Conservation (phyloP, 1,284 basidiomycete genomes). For the Sporisorium reilianum region DNA sequence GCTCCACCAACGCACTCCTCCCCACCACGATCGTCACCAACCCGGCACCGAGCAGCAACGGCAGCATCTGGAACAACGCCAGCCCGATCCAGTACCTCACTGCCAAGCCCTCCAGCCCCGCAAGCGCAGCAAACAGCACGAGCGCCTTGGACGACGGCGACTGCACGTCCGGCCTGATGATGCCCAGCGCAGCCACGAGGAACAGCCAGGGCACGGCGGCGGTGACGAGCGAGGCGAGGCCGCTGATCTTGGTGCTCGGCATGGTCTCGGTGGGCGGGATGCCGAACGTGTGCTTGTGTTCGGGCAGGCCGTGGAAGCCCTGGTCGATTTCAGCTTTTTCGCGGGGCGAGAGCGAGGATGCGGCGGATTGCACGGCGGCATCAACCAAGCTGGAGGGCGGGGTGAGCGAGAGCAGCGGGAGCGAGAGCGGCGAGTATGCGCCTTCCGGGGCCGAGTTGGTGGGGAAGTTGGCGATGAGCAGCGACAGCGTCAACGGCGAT, state of each 20-base stretch:
- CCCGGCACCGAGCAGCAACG: constrained; percentile 45
- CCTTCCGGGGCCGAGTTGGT: constrained; percentile 31
- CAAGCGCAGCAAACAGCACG: constrained; percentile 39
- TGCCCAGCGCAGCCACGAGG: constrained; percentile 33
- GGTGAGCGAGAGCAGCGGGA: constrained; percentile 34
- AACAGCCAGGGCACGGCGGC: constrained; percentile 53
- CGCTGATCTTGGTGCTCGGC: constrained; percentile 54
- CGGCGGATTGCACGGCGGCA: constrained; percentile 13
- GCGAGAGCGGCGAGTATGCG: constrained; percentile 31
- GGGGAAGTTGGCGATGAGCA: constrained; percentile 52
- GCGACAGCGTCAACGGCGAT: constrained; percentile 36
- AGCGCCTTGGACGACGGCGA: constrained; percentile 26
- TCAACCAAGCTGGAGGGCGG: constrained; percentile 25
- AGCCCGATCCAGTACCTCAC: constrained; percentile 58
- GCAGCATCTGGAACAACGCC: constrained; percentile 61
- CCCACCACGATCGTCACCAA: constrained; percentile 53
- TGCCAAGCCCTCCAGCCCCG: constrained; percentile 49
- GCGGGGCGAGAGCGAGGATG: constrained; percentile 18
- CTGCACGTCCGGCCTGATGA: constrained; percentile 28
- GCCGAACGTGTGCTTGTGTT: constrained; percentile 58
- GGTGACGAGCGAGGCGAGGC: constrained; percentile 46
- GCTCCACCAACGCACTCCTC: constrained; percentile 47
- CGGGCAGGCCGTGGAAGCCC: constrained; percentile 41
- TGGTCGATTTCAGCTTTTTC: constrained; percentile 47
- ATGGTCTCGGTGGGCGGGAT: constrained; percentile 56